phyloP scores from a whole-genome alignment of 208 protist genomes.

The Acanthamoeba sp. region DNA sequence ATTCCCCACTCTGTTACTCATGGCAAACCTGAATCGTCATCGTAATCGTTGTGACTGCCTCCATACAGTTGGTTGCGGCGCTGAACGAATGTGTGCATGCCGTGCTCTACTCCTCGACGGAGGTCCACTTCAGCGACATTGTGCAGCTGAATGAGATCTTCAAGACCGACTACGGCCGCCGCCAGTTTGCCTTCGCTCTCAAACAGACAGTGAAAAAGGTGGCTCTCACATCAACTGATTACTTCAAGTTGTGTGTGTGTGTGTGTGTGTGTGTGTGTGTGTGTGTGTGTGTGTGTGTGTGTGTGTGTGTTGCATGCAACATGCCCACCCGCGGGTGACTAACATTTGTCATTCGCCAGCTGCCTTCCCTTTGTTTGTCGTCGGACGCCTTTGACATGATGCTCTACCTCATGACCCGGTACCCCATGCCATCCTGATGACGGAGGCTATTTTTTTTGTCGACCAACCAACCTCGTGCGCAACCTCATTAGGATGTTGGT shows the following conservation, averaged over 20 bases:
- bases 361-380: conserved; percentile 30
- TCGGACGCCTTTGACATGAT: conserved; percentile 63
- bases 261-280: too few relatives aligned
- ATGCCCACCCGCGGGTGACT: too few relatives aligned
- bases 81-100: conserved; percentile 56
- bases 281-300: too few relatives aligned
- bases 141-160: conserved; percentile 63
- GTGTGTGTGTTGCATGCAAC: too few relatives aligned
- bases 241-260: too few relatives aligned
- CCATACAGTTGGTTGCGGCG: conserved; percentile 37
- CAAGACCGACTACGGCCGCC: conserved; percentile 56
- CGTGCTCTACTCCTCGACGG: conserved; percentile 49
- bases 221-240: background rate
- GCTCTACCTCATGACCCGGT: conserved; percentile 68
- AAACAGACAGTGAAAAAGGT: conserved; percentile 22
- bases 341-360: too few relatives aligned
- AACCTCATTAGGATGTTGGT: conserved; percentile 7
- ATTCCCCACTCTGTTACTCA: background rate
- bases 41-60: too few relatives aligned
- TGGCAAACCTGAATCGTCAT: background rate
- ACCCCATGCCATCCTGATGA: background rate
- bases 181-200: conserved; percentile 53
- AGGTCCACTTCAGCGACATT: conserved; percentile 68
- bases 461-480: too few relatives aligned
- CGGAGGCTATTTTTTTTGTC: background rate